A percentile compares a stretch with the other conserved stretches of the same genome.
Evolutionary conservation across 176 grass and related monocot genomes (phyloP).

Genomic region (Oryza punctata): DNA sequence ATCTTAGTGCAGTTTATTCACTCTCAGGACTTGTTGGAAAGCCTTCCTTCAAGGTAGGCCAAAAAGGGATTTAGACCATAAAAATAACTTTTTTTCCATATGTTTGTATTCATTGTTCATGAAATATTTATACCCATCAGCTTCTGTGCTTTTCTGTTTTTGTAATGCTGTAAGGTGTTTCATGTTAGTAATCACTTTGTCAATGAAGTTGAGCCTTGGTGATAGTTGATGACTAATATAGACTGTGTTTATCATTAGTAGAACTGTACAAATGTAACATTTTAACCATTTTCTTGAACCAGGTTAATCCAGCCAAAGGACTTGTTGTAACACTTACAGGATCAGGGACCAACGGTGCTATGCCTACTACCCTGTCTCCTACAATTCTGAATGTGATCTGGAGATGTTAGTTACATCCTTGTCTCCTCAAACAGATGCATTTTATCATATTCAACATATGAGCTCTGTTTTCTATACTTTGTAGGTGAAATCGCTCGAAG

Average conservation of each 20-base stretch:
- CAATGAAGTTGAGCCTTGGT: not conserved
- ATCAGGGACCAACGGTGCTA: slow-evolving; percentile 58
- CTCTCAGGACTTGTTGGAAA: slow-evolving; percentile 66
- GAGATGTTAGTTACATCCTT: slow-evolving; percentile 68
- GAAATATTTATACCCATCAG: not conserved
- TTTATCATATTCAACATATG: slow-evolving; percentile 8
- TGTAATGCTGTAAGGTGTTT: not conserved
- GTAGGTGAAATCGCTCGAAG: slow-evolving; percentile 69
- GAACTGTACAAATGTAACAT: slow-evolving; percentile 10
- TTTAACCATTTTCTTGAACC: slow-evolving; percentile 22
- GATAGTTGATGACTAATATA: not conserved
- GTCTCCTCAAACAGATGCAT: slow-evolving; percentile 9
- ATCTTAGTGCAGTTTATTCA: slow-evolving; percentile 76
- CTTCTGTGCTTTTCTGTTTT: not conserved
- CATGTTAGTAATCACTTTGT: not conserved
- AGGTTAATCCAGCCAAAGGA: slow-evolving; percentile 82
- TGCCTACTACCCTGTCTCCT: slow-evolving; percentile 85
- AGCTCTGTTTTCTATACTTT: slow-evolving; percentile 35
- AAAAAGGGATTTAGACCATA: not conserved
- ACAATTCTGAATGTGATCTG: slow-evolving; percentile 77
- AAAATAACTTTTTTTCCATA: not conserved
- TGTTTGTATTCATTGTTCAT: slow-evolving; percentile 1
- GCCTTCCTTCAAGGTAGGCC: slow-evolving; percentile 67
- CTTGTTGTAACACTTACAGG: slow-evolving; percentile 63
- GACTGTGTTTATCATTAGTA: not conserved